Percentiles rank a stretch among this genome's conserved stretches.
phyloP scores from a whole-genome alignment of 805 yeast species.

The Scheffersomyces ergatensis region DNA sequence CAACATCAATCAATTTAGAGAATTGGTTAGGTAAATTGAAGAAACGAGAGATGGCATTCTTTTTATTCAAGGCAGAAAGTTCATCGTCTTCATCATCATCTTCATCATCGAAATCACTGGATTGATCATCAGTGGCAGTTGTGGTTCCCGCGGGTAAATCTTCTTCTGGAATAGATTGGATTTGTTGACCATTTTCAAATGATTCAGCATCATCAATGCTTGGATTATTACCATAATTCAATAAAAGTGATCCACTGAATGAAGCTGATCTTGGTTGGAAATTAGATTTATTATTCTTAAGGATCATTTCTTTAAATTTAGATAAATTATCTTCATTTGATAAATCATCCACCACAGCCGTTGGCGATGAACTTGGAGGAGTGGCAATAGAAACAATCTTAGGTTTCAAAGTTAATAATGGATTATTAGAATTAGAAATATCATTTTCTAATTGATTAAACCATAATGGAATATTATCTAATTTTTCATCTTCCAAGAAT shows the following conservation, averaged over 20 bases:
- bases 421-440: conserved; percentile 52
- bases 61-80: neutral
- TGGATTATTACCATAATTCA: neutral
- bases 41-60: conserved; percentile 14
- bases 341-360: conserved; percentile 32
- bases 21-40: conserved; percentile 24
- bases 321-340: conserved; percentile 40
- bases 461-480: conserved; percentile 94
- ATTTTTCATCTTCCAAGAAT: conserved; percentile 84
- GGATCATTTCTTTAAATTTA: conserved; percentile 40
- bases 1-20: conserved; percentile 54
- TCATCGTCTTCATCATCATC: conserved; percentile 28
- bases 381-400: neutral
- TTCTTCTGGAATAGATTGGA: conserved; percentile 49
- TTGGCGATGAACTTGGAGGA: neutral
- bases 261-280: conserved; percentile 38
- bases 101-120: conserved; percentile 26
- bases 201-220: conserved; percentile 6
- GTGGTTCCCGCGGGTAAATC: conserved; percentile 53
- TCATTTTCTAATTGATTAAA: conserved; percentile 78
- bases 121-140: conserved; percentile 11
- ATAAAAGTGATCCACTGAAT: conserved; percentile 32
- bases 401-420: conserved; percentile 1
- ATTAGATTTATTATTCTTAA: conserved; percentile 21
- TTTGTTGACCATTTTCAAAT: conserved; percentile 6